These are phyloP conservation scores for Nakazawaea molendinolei DNA, from an alignment of 805 yeast species.

Conservation along the genomic window DNA sequence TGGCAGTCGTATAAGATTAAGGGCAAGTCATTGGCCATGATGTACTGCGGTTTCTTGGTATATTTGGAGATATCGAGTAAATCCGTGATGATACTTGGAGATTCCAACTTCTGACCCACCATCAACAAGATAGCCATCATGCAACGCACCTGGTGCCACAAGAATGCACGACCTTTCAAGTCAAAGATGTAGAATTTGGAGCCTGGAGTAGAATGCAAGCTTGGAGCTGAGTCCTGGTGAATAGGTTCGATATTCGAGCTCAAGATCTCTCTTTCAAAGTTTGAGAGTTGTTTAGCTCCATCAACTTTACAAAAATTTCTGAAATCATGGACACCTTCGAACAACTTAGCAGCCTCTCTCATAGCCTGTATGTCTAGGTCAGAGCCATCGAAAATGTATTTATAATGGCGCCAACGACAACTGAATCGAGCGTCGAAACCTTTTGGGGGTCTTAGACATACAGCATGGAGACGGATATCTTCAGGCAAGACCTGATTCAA, in stretches of 20 bases:
- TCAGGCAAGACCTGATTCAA: slow-evolving; percentile 73
- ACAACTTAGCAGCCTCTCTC: slow-evolving; percentile 57
- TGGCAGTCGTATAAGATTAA: slow-evolving; percentile 80
- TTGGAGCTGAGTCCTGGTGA: slow-evolving; percentile 6
- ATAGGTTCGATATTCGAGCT: slow-evolving; percentile 21
- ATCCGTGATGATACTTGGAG: slow-evolving; percentile 46
- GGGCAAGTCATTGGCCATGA: slow-evolving; percentile 88
- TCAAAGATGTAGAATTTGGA: slow-evolving; percentile 61
- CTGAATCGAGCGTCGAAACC: slow-evolving; percentile 91
- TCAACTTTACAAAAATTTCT: slow-evolving; percentile 92
- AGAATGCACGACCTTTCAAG: slow-evolving; percentile 79
- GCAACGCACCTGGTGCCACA: slow-evolving; percentile 98
- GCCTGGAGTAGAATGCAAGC: no score
- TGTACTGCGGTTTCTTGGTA: slow-evolving; percentile 73
- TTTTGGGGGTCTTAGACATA: slow-evolving; percentile 76
- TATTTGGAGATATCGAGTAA: slow-evolving; percentile 45
- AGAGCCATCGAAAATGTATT: slow-evolving; percentile 61
- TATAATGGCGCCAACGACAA: slow-evolving; percentile 80
- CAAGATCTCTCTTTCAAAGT: slow-evolving; percentile 59
- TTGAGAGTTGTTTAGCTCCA: slow-evolving; percentile 86
- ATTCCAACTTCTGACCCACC: slow-evolving; percentile 74
- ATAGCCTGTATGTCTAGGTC: slow-evolving; percentile 59
- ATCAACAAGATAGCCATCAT: slow-evolving; percentile 81
- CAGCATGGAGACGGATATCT: slow-evolving; percentile 77
- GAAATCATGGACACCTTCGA: slow-evolving; percentile 79